Base-by-base conservation (phyloP, 2,329 filamentous ascomycete genomes). In the Calonectria honghensis region DNA sequence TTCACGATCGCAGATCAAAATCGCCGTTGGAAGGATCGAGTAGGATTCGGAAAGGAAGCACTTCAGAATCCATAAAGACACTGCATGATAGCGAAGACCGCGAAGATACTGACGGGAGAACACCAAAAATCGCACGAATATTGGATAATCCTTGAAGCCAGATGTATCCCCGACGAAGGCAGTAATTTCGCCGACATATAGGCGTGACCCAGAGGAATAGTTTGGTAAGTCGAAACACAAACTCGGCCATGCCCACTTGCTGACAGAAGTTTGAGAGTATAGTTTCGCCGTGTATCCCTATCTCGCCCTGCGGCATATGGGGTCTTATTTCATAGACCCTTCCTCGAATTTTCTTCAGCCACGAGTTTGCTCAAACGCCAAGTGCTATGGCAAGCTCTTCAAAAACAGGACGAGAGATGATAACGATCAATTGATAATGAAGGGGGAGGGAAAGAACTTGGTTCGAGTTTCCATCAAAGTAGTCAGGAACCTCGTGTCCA, bases 51-150 rank as follows among this genome's bases (percentile, higher is more conserved):
- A 84, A 85, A 35, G 83, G 82, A 13, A 79, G 80, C 20, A 76
- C 77, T 50, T 66, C 77, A 14, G 75, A 79, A 6, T 72, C 76
- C 18, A 79, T 80, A 24, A 81, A 81, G 45, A 75, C 77, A 3
- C 72, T 77, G 29, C 54, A 84, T 5, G 82, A 79, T 0, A 82
- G 80, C 61, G 69, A 76, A 9, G 82, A 80, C 0, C 83, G 80
- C 61, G 70, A 77, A 29, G 77, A 81, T 14, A 83, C 82, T 45
- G 69, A 80, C 3, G 78, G 81, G 16, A 81, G 78, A 59, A 82
- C 82, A 63, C 79, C 83, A 18, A 68, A 79, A 9, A 73, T 85
- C 32, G 79, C 84, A 31, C 79, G 82, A n/a, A 78, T 83, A 11
- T 77, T 85, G 6, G 82, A 75, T 29, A 66, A 68, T 54, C 65